Evolutionary conservation across 163 green algal genomes (phyloP).

Genomic region (Prototheca stagnorum): DNA sequence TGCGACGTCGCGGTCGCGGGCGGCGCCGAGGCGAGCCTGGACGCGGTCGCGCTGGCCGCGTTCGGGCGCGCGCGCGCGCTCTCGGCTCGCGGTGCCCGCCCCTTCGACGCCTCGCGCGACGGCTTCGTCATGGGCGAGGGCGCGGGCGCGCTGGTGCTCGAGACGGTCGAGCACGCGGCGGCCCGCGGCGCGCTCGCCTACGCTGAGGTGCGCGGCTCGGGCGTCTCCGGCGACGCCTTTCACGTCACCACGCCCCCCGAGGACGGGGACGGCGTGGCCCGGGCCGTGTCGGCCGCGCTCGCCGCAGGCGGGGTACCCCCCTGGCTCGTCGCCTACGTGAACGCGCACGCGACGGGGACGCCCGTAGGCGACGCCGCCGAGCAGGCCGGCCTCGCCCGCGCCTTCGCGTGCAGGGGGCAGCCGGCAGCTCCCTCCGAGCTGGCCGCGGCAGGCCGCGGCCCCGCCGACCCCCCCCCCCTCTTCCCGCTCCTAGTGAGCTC

Average conservation of each 20-base stretch:
- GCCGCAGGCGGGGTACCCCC: constrained; percentile 28
- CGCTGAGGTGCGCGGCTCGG: constrained; percentile 72
- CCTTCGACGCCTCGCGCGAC: constrained; percentile 66
- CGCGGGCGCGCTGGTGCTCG: constrained; percentile 67
- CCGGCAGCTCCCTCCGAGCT: constrained; percentile 1
- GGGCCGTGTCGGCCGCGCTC: constrained; percentile 66
- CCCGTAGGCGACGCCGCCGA: constrained; percentile 69
- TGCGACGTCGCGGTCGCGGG: constrained; percentile 79
- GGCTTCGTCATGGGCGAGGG: constrained; percentile 93
- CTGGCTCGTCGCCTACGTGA: constrained; percentile 66
- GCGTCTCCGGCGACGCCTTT: constrained; percentile 67
- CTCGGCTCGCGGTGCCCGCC: constrained; percentile 31
- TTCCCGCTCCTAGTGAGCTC: constrained; percentile 69
- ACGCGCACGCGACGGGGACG: constrained; percentile 83
- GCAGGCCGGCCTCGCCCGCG: constrained; percentile 38
- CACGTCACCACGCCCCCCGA: constrained; percentile 77
- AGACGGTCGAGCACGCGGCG: constrained; percentile 55
- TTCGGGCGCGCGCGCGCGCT: constrained; percentile 68
- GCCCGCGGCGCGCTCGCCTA: constrained; percentile 48
- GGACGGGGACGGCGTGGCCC: constrained; percentile 56
- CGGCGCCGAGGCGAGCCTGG: constrained; percentile 73
- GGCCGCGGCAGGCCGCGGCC: no score
- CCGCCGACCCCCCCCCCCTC: no score
- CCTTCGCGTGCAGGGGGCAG: constrained; percentile 50
- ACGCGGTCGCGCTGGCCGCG: constrained; percentile 62